Evolutionary conservation across 305 asterid genomes (phyloP).

Genomic region (Fraxinus platypoda): DNA sequence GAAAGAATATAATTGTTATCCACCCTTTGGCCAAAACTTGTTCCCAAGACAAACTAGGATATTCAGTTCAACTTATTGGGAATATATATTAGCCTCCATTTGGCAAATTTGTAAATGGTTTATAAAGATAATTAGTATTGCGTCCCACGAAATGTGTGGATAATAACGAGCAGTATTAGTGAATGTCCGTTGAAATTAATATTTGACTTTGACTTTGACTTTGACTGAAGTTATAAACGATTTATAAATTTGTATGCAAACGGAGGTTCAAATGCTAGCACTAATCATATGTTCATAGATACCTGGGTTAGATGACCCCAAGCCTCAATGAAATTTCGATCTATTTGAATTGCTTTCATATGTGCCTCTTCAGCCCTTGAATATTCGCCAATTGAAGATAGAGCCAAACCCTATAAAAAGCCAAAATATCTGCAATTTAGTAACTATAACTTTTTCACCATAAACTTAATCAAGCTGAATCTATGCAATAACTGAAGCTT

Average conservation of each 20-base stretch:
- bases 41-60: slow-evolving; percentile 11
- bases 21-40: slow-evolving; percentile 12
- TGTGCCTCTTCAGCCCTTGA: slow-evolving; percentile 88
- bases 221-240: neutral
- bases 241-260: neutral
- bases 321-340: slow-evolving; percentile 79
- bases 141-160: neutral
- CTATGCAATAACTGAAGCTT: slow-evolving; percentile 3
- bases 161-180: neutral
- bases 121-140: neutral
- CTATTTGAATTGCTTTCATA: slow-evolving; percentile 80
- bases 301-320: slow-evolving; percentile 99
- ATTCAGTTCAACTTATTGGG: neutral
- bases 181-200: neutral
- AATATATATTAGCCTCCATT: neutral
- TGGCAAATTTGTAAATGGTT: neutral
- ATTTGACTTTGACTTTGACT: neutral
- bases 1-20: slow-evolving; percentile 22
- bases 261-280: neutral
- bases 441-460: slow-evolving; percentile 15
- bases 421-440: slow-evolving; percentile 27
- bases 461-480: slow-evolving; percentile 23
- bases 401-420: slow-evolving; percentile 79
- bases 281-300: slow-evolving; percentile 22
- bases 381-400: slow-evolving; percentile 83